Evolutionary conservation across 148 eudicot species (phyloP), one percentile per base, ranked within the genome.

Genomic region (Vaccinium macrocarpon): DNA sequence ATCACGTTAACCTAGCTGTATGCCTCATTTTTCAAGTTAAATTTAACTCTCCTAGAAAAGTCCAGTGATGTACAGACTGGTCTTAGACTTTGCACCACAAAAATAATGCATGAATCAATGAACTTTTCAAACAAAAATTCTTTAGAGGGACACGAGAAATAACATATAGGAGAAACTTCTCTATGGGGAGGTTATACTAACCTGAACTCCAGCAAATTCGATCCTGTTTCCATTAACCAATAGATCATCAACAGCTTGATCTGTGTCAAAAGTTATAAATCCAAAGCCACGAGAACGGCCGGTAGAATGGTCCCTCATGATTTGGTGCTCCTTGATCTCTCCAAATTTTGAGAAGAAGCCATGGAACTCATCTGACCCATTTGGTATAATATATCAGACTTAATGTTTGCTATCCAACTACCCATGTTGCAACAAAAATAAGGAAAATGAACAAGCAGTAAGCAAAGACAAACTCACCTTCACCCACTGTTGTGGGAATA

Each of bases 281-380:
- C 90, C 94, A 87, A 92, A 92, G 78, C 92, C 94, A 61, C 94
- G 92, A 25, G 94, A 90, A 84, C 94, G 92, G 70, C 88, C 90
- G 11, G 88, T 84, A 23, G 91, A 75, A 82, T 92, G 92, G 84
- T 92, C 94, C 56, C 92, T 85, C 91, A 92, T 92, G 70, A 92
- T 89, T 84, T 90, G 92, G 81, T 92, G 94, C 85, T 92, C 94
- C 64, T 78, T 84, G 35, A 92, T 88, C 81, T 57, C 88, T 56
- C 94, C 94, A 29, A 86, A 92, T 27, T 85, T 89, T 55, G 91
- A 85, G 84, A 92, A 92, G 88, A 92, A 92, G 2, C 88, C 90
- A 27, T 81, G 90, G 83, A 92, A 83, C 88, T 92, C 94, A 82
- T 92, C 94, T 92, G 87, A 83, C 51, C 8, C 87, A 48, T 78